Conservation (phyloP, 2,329 filamentous ascomycete species). For the Fusarium sp. region DNA sequence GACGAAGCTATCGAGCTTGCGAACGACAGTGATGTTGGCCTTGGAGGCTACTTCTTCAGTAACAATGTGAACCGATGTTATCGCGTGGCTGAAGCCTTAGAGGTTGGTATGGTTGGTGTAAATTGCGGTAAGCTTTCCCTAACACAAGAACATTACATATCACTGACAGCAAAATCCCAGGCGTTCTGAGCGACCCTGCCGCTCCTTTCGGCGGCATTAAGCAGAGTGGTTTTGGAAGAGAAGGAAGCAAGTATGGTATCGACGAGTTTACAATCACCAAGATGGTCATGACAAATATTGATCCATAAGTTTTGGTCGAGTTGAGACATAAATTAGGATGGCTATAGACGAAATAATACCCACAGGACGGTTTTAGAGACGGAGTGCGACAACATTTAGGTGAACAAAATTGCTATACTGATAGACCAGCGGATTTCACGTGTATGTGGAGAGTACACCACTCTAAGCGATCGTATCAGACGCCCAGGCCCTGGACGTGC, state of each 20-base stretch:
- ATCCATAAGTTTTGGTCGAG: conserved; percentile 18
- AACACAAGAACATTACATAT: neutral
- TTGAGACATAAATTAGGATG: conserved; percentile 1
- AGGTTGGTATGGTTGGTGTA: conserved; percentile 53
- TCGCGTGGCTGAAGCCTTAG: conserved; percentile 58
- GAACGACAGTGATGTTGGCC: conserved; percentile 73
- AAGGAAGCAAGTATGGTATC: conserved; percentile 78
- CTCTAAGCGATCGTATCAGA: neutral
- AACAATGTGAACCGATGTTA: conserved; percentile 51
- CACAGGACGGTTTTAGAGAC: neutral
- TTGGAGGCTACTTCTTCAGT: conserved; percentile 78
- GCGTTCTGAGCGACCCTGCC: conserved; percentile 61
- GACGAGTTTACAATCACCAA: conserved; percentile 78
- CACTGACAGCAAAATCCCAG: conserved; percentile 32
- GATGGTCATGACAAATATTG: conserved; percentile 54
- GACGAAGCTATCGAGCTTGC: conserved; percentile 74
- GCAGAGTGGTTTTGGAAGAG: conserved; percentile 78
- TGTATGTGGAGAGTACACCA: neutral
- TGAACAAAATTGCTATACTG: neutral
- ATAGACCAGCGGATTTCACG: neutral
- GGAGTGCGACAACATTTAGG: neutral
- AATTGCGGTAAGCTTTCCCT: conserved; percentile 40
- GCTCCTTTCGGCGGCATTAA: conserved; percentile 79
- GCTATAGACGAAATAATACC: conserved; percentile 36
- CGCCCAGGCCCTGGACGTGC: neutral